Conservation (phyloP, 2,329 filamentous ascomycete genomes). For the Botrytis squamosa region DNA sequence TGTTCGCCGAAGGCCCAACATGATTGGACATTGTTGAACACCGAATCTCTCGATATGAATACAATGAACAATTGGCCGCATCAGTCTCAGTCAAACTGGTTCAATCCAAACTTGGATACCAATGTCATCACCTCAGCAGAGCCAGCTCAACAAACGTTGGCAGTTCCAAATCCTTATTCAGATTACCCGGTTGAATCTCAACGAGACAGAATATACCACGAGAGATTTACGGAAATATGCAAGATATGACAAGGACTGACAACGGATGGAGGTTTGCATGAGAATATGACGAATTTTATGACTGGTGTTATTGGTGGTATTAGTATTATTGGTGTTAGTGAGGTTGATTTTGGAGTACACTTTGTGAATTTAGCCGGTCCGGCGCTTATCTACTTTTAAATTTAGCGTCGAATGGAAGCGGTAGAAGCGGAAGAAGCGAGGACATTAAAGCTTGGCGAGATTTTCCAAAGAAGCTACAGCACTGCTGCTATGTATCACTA, state of each 20-base stretch:
- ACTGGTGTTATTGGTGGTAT: not conserved
- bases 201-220: not conserved
- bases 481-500: not conserved
- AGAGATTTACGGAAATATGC: not conserved
- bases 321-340: not conserved
- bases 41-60: not conserved
- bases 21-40: not conserved
- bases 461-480: not conserved
- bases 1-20: not conserved
- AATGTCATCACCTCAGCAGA: not conserved
- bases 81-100: not conserved
- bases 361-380: not conserved
- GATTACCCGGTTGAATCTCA: not conserved
- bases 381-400: not conserved
- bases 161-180: not conserved
- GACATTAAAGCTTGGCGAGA: not conserved
- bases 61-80: constrained; percentile 4
- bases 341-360: not conserved
- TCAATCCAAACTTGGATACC: not conserved
- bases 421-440: not conserved
- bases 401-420: not conserved
- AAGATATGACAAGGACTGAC: not conserved
- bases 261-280: not conserved
- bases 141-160: constrained; percentile 8
- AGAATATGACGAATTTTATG: not conserved